Percentiles rank a stretch among this genome's conserved stretches.
Conservation (phyloP, 2,329 filamentous ascomycete genomes). For the Chaetothyriales sp. region DNA sequence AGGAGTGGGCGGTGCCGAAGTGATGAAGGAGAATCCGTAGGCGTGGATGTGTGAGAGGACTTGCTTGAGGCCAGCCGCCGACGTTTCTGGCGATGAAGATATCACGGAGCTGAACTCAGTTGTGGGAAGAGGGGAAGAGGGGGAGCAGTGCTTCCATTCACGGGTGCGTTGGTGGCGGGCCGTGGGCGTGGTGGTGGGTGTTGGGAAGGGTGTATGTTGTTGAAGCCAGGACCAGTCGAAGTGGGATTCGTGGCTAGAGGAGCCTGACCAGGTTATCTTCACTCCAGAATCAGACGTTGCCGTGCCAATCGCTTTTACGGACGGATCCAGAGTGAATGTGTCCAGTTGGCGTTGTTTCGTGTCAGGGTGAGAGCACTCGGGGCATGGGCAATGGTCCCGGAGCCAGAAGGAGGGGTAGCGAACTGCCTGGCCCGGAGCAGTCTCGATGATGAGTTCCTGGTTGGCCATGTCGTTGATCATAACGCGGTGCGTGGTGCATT, state of each 20-base stretch:
- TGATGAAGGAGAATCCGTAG: constrained; percentile 14
- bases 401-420: constrained; percentile 19
- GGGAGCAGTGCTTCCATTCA: constrained; percentile 8
- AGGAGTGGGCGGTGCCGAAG: constrained; percentile 28
- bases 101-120: constrained; percentile 32
- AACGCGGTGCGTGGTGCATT: constrained; percentile 1
- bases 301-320: constrained; percentile 2
- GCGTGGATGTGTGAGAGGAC: constrained; percentile 14
- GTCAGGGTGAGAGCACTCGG: constrained; percentile 51
- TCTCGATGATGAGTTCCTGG: constrained; percentile 17
- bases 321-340: constrained; percentile 47
- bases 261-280: constrained; percentile 14
- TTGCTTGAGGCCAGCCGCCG: constrained; percentile 4
- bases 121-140: constrained; percentile 6
- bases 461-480: constrained; percentile 18
- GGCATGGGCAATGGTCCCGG: constrained; percentile 62
- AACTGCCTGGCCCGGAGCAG: constrained; percentile 11
- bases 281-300: constrained; percentile 7
- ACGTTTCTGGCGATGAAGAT: constrained; percentile 39
- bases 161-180: constrained; percentile 1
- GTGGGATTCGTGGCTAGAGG: constrained; percentile 47
- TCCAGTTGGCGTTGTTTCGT: constrained; percentile 57
- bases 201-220: constrained; percentile 28
- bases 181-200: constrained; percentile 9
- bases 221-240: constrained; percentile 53